phyloP scores from a whole-genome alignment of 768 basidiomycete species.

The Tylopilus sp. region DNA sequence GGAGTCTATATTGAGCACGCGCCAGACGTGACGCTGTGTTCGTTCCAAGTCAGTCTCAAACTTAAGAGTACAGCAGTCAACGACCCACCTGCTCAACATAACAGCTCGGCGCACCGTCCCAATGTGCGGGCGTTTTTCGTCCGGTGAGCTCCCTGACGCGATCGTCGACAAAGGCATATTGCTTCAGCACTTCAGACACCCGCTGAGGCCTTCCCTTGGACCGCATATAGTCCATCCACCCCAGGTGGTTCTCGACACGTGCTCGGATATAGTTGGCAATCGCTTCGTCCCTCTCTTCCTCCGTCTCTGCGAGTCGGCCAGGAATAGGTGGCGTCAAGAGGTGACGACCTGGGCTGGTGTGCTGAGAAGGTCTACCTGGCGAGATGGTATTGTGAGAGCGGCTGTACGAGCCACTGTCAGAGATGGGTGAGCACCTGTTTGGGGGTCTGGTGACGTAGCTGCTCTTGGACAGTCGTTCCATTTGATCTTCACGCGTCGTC shows the following conservation, averaged over 20 bases:
- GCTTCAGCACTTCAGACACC: constrained; percentile 41
- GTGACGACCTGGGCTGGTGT: constrained; percentile 2
- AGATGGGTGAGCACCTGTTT: constrained; percentile 12
- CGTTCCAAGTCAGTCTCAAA: not conserved
- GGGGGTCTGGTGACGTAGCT: constrained; percentile 8
- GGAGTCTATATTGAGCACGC: constrained; percentile 43
- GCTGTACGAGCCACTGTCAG: constrained; percentile 16
- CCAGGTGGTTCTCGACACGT: constrained; percentile 41
- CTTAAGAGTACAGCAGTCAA: constrained; percentile 3
- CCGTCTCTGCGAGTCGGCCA: constrained; percentile 31
- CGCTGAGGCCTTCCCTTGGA: constrained; percentile 39
- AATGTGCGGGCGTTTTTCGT: constrained; percentile 39
- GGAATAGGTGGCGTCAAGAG: constrained; percentile 23
- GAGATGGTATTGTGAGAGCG: constrained; percentile 14
- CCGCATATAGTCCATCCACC: constrained; percentile 46
- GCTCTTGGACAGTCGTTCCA: constrained; percentile 27
- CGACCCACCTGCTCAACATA: constrained; percentile 45
- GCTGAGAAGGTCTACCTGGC: constrained; percentile 3
- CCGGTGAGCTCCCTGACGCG: constrained; percentile 47
- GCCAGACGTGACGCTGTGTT: constrained; percentile 45
- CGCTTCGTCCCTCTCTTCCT: constrained; percentile 39
- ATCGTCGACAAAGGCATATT: constrained; percentile 51
- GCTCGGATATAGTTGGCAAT: constrained; percentile 44
- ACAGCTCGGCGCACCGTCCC: constrained; percentile 31
- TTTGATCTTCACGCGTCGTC: constrained; percentile 26